A percentile compares a stretch with the other conserved stretches of the same genome.
Conservation (phyloP, 306 rosid genomes). For the Fagus sylvatica region DNA sequence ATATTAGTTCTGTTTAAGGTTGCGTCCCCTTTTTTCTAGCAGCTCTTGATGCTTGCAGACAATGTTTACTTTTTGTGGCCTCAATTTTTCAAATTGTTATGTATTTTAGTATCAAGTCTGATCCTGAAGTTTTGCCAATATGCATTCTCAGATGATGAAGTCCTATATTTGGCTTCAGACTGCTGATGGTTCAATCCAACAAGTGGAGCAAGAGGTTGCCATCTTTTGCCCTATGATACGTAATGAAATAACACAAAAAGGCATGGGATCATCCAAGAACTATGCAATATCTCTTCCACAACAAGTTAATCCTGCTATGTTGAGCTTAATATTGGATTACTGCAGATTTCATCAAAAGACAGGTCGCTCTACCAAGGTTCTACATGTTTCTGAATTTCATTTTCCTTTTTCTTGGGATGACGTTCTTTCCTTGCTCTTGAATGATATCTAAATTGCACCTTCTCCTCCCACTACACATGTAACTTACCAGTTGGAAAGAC, state of each 20-base stretch:
- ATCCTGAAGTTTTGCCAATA: conserved; percentile 27
- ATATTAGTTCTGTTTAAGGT: neutral
- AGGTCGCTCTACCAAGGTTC: conserved; percentile 93
- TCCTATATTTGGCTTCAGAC: conserved; percentile 90
- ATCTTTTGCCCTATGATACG: conserved; percentile 91
- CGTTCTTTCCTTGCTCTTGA: conserved; percentile 4
- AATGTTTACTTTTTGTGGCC: neutral
- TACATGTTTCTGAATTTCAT: conserved; percentile 19
- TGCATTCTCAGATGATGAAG: conserved; percentile 65
- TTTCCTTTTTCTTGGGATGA: conserved; percentile 15
- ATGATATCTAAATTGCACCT: neutral
- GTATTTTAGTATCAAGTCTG: neutral
- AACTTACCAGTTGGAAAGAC: neutral
- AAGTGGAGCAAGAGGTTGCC: conserved; percentile 94
- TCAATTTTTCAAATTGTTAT: neutral
- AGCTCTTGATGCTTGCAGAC: neutral
- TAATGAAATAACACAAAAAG: conserved; percentile 72
- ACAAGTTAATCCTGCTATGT: conserved; percentile 69
- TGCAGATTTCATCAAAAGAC: conserved; percentile 90
- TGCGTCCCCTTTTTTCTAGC: neutral
- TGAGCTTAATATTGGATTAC: conserved; percentile 88
- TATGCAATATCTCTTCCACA: conserved; percentile 86
- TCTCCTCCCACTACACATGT: neutral
- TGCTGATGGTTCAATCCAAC: conserved; percentile 87
- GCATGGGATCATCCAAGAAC: conserved; percentile 82